These are phyloP conservation scores for Mortierella sp. DNA, from an alignment of 371 early-diverging fungal species.

Conservation along the genomic window DNA sequence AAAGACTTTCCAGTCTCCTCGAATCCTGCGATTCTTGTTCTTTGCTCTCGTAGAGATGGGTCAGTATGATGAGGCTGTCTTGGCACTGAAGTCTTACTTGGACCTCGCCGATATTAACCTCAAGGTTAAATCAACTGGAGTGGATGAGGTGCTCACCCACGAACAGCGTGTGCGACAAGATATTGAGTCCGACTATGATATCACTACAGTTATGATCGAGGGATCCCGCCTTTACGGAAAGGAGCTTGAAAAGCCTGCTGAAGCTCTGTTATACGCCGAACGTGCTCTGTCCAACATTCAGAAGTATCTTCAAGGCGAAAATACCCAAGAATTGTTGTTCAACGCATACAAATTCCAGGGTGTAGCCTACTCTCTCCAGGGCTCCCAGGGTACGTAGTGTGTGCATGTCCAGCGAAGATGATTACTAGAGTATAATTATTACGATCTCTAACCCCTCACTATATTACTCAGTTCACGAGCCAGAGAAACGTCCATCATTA, in stretches of 20 bases:
- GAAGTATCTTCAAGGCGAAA: conserved; percentile 42
- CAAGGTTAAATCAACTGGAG: conserved; percentile 33
- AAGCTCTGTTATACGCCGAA: conserved; percentile 68
- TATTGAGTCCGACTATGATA: conserved; percentile 54
- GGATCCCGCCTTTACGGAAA: conserved; percentile 66
- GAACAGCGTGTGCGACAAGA: conserved; percentile 48
- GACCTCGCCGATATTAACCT: conserved; percentile 63
- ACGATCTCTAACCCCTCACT: not conserved
- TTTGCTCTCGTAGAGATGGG: conserved; percentile 69
- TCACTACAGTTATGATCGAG: conserved; percentile 58
- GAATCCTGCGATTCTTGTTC: conserved; percentile 75
- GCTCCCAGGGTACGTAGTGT: conserved; percentile 65
- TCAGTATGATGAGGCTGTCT: conserved; percentile 81
- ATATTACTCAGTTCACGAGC: conserved; percentile 65
- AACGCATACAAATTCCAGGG: conserved; percentile 69
- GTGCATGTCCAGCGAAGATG: not conserved
- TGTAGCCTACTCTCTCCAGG: conserved; percentile 72
- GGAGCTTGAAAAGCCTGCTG: conserved; percentile 59
- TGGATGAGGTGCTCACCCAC: conserved; percentile 30
- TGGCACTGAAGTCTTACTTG: conserved; percentile 77
- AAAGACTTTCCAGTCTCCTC: conserved; percentile 81
- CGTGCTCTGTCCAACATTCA: conserved; percentile 58
- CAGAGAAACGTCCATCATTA: conserved; percentile 70
- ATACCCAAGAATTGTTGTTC: conserved; percentile 42
- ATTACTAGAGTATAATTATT: not conserved